Evolutionary conservation across 441 rosid species (phyloP).

Genomic region (Dalechampia spathulata): DNA sequence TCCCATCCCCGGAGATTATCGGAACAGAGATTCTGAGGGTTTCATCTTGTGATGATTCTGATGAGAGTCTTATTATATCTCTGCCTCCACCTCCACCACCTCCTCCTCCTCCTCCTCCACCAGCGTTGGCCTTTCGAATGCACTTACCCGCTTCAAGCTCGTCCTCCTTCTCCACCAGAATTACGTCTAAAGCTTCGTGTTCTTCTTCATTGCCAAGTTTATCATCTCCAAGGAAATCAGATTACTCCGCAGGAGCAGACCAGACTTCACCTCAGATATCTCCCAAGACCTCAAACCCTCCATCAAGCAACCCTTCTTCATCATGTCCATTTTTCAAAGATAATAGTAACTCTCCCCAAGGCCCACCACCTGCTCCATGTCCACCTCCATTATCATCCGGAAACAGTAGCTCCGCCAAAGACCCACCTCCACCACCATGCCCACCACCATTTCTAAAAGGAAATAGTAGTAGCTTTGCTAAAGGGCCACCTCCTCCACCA

Average conservation of each 20-base stretch:
- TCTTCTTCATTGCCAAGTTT: slow-evolving; percentile 18
- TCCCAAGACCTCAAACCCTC: slow-evolving; percentile 15
- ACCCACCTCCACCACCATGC: slow-evolving; percentile 56
- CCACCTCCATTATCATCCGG: slow-evolving; percentile 30
- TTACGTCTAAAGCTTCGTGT: slow-evolving; percentile 20
- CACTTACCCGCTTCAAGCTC: neutral
- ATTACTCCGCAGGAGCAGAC: slow-evolving; percentile 20
- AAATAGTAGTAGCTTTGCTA: slow-evolving; percentile 19
- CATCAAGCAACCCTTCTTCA: slow-evolving; percentile 39
- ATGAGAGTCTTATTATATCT: slow-evolving; percentile 6
- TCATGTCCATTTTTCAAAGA: slow-evolving; percentile 35
- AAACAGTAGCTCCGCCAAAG: slow-evolving; percentile 26
- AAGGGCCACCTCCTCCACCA: slow-evolving; percentile 58
- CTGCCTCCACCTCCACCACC: slow-evolving; percentile 29
- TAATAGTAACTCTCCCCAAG: slow-evolving; percentile 25
- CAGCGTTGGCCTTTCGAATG: slow-evolving; percentile 15
- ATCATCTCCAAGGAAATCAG: slow-evolving; percentile 23
- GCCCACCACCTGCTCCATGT: slow-evolving; percentile 46
- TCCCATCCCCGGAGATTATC: slow-evolving; percentile 6
- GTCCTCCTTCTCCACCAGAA: slow-evolving; percentile 17
- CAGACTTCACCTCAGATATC: slow-evolving; percentile 25
- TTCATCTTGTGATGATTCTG: slow-evolving; percentile 11
- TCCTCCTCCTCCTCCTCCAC: slow-evolving; percentile 43
- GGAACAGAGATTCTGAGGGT: neutral
- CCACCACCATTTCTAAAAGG: slow-evolving; percentile 31